A percentile compares a stretch with the other conserved stretches of the same genome.
phyloP scores from a whole-genome alignment of 768 basidiomycete species.

The Tulasnella sp. region DNA sequence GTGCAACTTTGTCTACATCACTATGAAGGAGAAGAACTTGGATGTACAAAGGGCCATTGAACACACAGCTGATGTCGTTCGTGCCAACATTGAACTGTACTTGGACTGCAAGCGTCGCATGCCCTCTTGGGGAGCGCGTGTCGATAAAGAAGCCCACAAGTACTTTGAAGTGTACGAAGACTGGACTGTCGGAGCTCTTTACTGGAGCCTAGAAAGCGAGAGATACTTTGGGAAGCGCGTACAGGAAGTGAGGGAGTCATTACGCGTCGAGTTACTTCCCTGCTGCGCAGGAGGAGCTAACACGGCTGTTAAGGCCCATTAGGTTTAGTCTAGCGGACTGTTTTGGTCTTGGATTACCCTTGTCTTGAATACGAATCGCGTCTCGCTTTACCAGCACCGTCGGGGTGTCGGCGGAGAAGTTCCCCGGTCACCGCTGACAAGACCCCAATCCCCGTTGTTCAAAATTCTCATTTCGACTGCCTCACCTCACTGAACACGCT shows the following conservation, averaged over 20 bases:
- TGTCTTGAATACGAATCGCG: no score
- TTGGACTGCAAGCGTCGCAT: not conserved
- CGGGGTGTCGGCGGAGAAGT: not conserved
- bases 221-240: constrained; percentile 15
- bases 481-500: not conserved
- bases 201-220: constrained; percentile 11
- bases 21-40: constrained; percentile 5
- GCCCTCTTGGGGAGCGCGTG: not conserved
- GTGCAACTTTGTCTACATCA: not conserved
- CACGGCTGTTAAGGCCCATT: not conserved
- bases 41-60: constrained; percentile 9
- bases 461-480: constrained; percentile 2
- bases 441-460: no score
- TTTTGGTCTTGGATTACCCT: not conserved
- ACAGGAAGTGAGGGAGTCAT: constrained; percentile 1
- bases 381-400: no score
- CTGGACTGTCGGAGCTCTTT: not conserved
- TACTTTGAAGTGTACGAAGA: constrained; percentile 5
- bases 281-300: not conserved
- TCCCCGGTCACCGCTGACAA: no score
- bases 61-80: not conserved
- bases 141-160: not conserved
- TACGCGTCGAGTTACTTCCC: not conserved
- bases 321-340: not conserved
- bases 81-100: not conserved